phyloP scores from a whole-genome alignment of 1,284 basidiomycete species.

The Melanopsichium pennsylvanicum region DNA sequence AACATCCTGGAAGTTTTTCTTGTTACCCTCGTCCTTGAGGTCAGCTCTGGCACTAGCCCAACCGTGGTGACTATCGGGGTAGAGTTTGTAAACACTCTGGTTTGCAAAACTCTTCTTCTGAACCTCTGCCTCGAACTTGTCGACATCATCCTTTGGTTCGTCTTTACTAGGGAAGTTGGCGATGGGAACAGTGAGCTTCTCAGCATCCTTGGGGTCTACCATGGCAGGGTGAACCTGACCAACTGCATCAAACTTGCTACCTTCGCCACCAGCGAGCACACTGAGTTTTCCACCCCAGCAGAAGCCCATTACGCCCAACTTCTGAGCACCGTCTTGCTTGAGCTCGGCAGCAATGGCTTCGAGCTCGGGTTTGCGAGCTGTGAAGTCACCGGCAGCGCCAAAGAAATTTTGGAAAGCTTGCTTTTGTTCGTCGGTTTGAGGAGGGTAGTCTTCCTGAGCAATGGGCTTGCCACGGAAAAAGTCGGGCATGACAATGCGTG shows the following conservation, averaged over 20 bases:
- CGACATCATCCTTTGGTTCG: slow-evolving; percentile 69
- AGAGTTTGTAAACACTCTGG: slow-evolving; percentile 72
- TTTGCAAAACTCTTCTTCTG: slow-evolving; percentile 68
- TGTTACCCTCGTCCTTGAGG: slow-evolving; percentile 73
- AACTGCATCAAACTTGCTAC: slow-evolving; percentile 50
- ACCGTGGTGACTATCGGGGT: slow-evolving; percentile 70
- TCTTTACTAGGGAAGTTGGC: slow-evolving; percentile 74
- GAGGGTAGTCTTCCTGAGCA: slow-evolving; percentile 71
- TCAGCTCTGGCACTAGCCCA: slow-evolving; percentile 78
- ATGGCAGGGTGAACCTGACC: slow-evolving; percentile 66
- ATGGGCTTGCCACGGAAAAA: slow-evolving; percentile 72
- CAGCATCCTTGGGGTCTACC: slow-evolving; percentile 71
- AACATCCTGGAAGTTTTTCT: slow-evolving; percentile 75
- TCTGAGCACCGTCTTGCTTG: slow-evolving; percentile 69
- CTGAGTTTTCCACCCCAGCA: slow-evolving; percentile 67
- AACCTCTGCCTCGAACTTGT: slow-evolving; percentile 70
- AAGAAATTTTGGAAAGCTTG: slow-evolving; percentile 69
- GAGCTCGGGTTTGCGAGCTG: slow-evolving; percentile 70
- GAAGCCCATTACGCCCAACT: slow-evolving; percentile 68
- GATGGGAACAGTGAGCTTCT: slow-evolving; percentile 71
- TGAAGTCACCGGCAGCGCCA: slow-evolving; percentile 60
- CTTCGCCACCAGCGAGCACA: slow-evolving; percentile 39
- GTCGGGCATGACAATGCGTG: slow-evolving; percentile 73
- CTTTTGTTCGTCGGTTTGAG: slow-evolving; percentile 67
- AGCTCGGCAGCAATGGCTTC: slow-evolving; percentile 69